A percentile compares a stretch with the other conserved stretches of the same genome.
phyloP scores from a whole-genome alignment of 1,284 basidiomycete genomes.

The Ceratobasidium sp. region DNA sequence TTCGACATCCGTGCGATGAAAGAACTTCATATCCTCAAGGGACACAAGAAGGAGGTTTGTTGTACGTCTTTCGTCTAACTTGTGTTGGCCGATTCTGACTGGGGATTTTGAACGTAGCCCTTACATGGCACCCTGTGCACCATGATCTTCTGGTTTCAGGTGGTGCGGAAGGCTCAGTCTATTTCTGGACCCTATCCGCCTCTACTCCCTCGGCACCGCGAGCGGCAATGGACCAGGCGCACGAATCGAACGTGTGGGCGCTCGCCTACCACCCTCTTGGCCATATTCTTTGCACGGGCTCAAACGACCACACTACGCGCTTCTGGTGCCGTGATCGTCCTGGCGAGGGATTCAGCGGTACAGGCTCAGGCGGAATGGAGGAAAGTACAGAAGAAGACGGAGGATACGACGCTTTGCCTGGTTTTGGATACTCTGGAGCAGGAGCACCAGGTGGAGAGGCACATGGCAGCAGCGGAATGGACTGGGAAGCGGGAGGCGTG shows the following conservation, averaged over 20 bases:
- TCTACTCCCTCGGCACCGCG: slow-evolving; percentile 62
- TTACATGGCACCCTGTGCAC: slow-evolving; percentile 96
- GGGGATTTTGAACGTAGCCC: slow-evolving; percentile 57
- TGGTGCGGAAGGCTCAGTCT: slow-evolving; percentile 89
- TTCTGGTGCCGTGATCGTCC: slow-evolving; percentile 94
- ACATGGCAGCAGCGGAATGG: slow-evolving; percentile 42
- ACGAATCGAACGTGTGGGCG: slow-evolving; percentile 97
- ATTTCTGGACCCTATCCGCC: slow-evolving; percentile 84
- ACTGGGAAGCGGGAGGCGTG: slow-evolving; percentile 40
- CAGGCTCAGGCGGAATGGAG: slow-evolving; percentile 63
- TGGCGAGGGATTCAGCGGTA: slow-evolving; percentile 69
- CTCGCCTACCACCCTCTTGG: slow-evolving; percentile 95
- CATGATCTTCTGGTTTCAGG: slow-evolving; percentile 87
- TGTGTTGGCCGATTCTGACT: background rate
- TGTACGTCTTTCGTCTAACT: slow-evolving; percentile 64
- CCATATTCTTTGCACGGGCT: slow-evolving; percentile 89
- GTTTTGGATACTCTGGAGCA: slow-evolving; percentile 43
- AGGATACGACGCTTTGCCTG: slow-evolving; percentile 48
- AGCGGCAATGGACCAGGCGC: slow-evolving; percentile 86
- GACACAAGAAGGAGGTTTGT: slow-evolving; percentile 97
- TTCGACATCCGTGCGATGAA: slow-evolving; percentile 99
- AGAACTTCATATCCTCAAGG: slow-evolving; percentile 87
- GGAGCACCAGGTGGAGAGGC: slow-evolving; percentile 32
- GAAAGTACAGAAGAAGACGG: slow-evolving; percentile 68
- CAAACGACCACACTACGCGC: slow-evolving; percentile 96